These are phyloP conservation scores for Trichoderma brevicompactum DNA, from an alignment of 2,329 filamentous ascomycete genomes.

Conservation along the genomic window DNA sequence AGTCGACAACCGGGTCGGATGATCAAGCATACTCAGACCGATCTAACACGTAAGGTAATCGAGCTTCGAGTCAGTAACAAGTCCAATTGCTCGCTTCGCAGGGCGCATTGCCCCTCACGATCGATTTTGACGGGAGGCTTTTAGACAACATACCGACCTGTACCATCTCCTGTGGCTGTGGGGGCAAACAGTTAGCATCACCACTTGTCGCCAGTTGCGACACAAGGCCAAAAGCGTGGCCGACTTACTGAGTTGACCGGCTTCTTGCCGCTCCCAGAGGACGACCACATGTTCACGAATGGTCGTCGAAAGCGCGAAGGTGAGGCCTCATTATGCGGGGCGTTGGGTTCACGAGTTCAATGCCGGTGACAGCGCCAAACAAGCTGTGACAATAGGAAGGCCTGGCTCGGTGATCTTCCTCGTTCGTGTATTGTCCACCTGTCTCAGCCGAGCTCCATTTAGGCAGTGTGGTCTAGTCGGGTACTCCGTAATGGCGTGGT, in stretches of 20 bases:
- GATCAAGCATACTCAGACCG: slow-evolving; percentile 63
- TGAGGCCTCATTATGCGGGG: slow-evolving; percentile 41
- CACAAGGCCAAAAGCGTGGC: slow-evolving; percentile 27
- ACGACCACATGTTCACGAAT: slow-evolving; percentile 63
- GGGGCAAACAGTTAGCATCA: slow-evolving; percentile 43
- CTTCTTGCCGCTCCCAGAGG: slow-evolving; percentile 70
- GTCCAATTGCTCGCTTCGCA: slow-evolving; percentile 28
- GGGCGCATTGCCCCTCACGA: slow-evolving; percentile 11
- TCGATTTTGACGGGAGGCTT: slow-evolving; percentile 2
- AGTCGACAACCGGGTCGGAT: not conserved
- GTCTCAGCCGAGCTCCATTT: slow-evolving; percentile 26
- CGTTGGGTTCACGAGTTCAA: slow-evolving; percentile 8
- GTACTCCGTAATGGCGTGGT: not conserved
- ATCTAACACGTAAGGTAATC: slow-evolving; percentile 48
- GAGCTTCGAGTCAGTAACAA: slow-evolving; percentile 36
- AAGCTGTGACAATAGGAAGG: not conserved
- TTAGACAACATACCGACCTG: slow-evolving; percentile 80
- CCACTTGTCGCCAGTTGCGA: slow-evolving; percentile 27
- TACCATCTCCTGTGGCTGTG: slow-evolving; percentile 85
- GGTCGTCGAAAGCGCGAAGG: slow-evolving; percentile 36
- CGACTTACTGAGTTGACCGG: slow-evolving; percentile 68
- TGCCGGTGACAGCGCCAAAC: slow-evolving; percentile 7
- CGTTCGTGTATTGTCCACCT: slow-evolving; percentile 22
- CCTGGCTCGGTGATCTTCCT: slow-evolving; percentile 21
- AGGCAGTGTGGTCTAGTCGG: slow-evolving; percentile 3